Evolutionary conservation across 2,329 filamentous ascomycete species (phyloP).

Genomic region (Xylariaceae sp.): DNA sequence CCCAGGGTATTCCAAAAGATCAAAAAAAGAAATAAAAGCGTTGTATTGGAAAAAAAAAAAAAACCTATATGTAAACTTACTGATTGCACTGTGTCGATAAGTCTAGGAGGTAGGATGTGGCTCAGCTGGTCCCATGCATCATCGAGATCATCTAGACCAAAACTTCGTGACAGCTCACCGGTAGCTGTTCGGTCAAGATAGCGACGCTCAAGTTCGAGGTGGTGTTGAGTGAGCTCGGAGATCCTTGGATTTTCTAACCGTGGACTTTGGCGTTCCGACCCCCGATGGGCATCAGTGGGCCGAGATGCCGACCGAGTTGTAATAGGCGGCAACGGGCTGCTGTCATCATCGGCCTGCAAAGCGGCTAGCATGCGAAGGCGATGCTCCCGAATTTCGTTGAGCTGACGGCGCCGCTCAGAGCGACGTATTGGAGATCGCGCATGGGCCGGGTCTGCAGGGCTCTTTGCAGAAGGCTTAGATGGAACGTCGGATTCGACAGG

Average conservation of each 20-base stretch:
- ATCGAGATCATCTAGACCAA: not conserved
- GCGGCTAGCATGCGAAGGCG: constrained; percentile 40
- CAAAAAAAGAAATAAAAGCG: no score
- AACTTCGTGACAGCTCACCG: not conserved
- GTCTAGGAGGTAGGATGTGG: not conserved
- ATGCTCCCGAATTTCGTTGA: constrained; percentile 42
- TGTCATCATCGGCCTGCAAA: constrained; percentile 25
- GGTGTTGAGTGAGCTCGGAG: constrained; percentile 9
- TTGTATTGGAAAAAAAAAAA: no score
- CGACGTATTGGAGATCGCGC: constrained; percentile 51
- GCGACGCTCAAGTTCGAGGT: constrained; percentile 6
- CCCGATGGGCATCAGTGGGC: not conserved
- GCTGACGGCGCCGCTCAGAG: constrained; percentile 38
- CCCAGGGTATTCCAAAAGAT: not conserved
- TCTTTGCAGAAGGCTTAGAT: constrained; percentile 44
- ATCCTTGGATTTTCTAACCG: constrained; percentile 9
- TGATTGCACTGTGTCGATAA: not conserved
- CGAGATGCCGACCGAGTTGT: constrained; percentile 3
- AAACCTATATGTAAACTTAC: constrained; percentile 1
- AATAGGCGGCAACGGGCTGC: not conserved
- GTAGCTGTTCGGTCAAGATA: not conserved
- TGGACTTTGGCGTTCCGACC: constrained; percentile 10
- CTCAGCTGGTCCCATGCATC: constrained; percentile 2
- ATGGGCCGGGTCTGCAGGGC: constrained; percentile 31
- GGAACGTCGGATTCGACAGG: constrained; percentile 52